phyloP scores from a whole-genome alignment of 2,329 filamentous ascomycete genomes.

The Penicillium sp. region DNA sequence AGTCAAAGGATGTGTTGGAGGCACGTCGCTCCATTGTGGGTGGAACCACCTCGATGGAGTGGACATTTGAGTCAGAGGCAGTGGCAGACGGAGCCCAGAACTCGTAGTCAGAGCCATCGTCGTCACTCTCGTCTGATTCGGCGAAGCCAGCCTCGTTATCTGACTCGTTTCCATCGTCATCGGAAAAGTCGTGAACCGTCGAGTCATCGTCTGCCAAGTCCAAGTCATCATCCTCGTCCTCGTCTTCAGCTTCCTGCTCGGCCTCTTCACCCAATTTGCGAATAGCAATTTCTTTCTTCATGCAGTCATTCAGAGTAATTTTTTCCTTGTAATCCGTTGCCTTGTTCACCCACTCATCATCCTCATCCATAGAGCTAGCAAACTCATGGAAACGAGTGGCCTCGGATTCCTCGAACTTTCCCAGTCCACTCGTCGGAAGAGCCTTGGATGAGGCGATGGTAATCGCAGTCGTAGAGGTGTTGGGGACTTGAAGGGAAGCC shows the following conservation, averaged over 20 bases:
- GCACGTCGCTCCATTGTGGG: slow-evolving; percentile 50
- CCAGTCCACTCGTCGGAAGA: slow-evolving; percentile 41
- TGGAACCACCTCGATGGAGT: slow-evolving; percentile 55
- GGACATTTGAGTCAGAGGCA: slow-evolving; percentile 58
- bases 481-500: slow-evolving; percentile 14
- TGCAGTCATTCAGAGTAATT: slow-evolving; percentile 85
- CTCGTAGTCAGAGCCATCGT: slow-evolving; percentile 65
- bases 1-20: slow-evolving; percentile 61
- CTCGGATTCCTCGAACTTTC: slow-evolving; percentile 47
- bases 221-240: slow-evolving; percentile 67
- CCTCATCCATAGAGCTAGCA: slow-evolving; percentile 76
- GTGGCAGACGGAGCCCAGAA: slow-evolving; percentile 62
- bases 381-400: slow-evolving; percentile 80
- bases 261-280: slow-evolving; percentile 84
- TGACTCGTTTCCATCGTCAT: slow-evolving; percentile 75
- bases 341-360: slow-evolving; percentile 90
- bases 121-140: slow-evolving; percentile 66
- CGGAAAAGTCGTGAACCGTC: slow-evolving; percentile 53
- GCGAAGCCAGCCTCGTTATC: slow-evolving; percentile 77
- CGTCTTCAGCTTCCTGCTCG: slow-evolving; percentile 83
- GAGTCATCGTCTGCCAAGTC: slow-evolving; percentile 71
- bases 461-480: slow-evolving; percentile 8
- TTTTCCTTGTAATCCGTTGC: slow-evolving; percentile 66
- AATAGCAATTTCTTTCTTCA: slow-evolving; percentile 87
- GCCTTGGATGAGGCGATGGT: slow-evolving; percentile 25